A percentile compares a stretch with the other conserved stretches of the same genome.
These are phyloP conservation scores for Chytriomyces sp. DNA, from an alignment of 192 early-diverging fungal species.

Conservation along the genomic window DNA sequence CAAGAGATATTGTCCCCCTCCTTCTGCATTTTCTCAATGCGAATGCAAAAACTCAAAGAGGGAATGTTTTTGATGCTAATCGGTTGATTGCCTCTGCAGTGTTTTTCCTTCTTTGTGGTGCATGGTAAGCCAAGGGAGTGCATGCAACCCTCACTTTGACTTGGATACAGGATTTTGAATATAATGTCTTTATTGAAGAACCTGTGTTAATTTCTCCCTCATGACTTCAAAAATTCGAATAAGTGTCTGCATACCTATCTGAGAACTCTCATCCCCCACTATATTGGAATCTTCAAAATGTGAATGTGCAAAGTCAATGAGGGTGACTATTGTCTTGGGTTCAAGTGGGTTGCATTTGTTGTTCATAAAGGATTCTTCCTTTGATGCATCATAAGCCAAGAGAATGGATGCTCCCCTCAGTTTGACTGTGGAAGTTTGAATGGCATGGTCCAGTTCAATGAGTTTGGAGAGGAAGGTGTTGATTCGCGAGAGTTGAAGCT, in stretches of 20 bases:
- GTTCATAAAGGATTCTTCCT: slow-evolving; percentile 25
- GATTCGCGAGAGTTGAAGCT: slow-evolving; percentile 58
- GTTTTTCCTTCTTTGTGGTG: too few species aligned
- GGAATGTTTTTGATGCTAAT: too few species aligned
- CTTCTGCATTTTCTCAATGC: too few species aligned
- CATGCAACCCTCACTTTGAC: too few species aligned
- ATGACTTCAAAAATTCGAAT: slow-evolving; percentile 56
- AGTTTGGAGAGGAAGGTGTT: slow-evolving; percentile 47
- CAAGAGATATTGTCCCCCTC: too few species aligned
- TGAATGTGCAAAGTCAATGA: slow-evolving; percentile 93
- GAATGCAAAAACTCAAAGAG: too few species aligned
- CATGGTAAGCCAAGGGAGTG: too few species aligned
- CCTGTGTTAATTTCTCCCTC: too few species aligned
- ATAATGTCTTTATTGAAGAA: too few species aligned
- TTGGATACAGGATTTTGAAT: too few species aligned
- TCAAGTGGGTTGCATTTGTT: slow-evolving; percentile 41
- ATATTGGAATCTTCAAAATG: slow-evolving; percentile 49
- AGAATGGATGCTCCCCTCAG: slow-evolving; percentile 78
- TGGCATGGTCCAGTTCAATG: slow-evolving; percentile 54
- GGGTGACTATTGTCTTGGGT: slow-evolving; percentile 46
- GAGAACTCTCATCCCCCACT: slow-evolving; percentile 68
- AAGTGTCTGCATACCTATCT: slow-evolving; percentile 67
- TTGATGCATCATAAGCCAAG: slow-evolving; percentile 79
- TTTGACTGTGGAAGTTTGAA: slow-evolving; percentile 57
- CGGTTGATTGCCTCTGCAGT: too few species aligned